Conservation (phyloP, 2,329 filamentous ascomycete species). For the Alternaria brassicicola region DNA sequence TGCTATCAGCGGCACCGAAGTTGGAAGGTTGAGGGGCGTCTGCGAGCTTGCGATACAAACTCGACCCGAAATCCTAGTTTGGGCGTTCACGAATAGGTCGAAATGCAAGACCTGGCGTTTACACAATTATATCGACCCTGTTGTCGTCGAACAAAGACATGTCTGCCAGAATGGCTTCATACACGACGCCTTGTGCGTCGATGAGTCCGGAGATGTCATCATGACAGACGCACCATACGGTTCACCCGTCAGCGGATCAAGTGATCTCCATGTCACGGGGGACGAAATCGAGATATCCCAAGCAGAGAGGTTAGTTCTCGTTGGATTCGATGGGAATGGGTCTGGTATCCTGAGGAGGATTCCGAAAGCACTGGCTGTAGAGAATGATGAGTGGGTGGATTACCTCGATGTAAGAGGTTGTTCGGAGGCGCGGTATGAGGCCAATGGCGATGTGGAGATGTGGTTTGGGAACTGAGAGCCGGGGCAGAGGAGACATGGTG, state of each 20-base stretch:
- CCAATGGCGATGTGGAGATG: constrained; percentile 35
- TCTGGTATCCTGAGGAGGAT: constrained; percentile 23
- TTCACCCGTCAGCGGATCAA: background rate
- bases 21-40: constrained; percentile 54
- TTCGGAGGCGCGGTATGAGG: constrained; percentile 38
- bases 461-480: constrained; percentile 10
- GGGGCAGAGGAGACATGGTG: background rate
- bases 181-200: constrained; percentile 17
- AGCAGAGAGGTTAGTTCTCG: constrained; percentile 5
- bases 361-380: constrained; percentile 32
- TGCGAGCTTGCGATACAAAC: constrained; percentile 60
- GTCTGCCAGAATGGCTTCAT: constrained; percentile 38
- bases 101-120: constrained; percentile 57
- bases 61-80: constrained; percentile 55
- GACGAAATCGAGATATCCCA: background rate
- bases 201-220: constrained; percentile 19
- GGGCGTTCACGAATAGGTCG: constrained; percentile 57
- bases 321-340: constrained; percentile 31
- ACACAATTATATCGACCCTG: constrained; percentile 31
- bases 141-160: constrained; percentile 10
- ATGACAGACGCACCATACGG: constrained; percentile 15
- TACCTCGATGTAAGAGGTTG: constrained; percentile 34
- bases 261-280: background rate
- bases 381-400: constrained; percentile 40
- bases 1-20: constrained; percentile 56